Conservation (phyloP, 2,329 filamentous ascomycete genomes). For the Aspergillus sclerotialis region DNA sequence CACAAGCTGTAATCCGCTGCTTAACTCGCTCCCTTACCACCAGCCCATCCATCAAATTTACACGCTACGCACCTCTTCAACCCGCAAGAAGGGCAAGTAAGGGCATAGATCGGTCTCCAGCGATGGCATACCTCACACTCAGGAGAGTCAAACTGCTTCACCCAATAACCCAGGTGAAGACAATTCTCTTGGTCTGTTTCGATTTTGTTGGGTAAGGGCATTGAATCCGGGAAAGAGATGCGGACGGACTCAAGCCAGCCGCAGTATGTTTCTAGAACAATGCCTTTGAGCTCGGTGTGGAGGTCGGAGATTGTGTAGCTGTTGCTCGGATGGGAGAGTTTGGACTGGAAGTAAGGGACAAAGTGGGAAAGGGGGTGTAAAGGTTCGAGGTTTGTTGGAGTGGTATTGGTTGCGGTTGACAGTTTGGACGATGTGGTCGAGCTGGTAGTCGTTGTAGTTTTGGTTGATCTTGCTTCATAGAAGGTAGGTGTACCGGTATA, state of each 20-base stretch:
- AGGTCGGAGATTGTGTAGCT: conserved; percentile 19
- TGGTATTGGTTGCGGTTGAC: no score
- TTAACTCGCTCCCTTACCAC: no score
- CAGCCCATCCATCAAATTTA: conserved; percentile 14
- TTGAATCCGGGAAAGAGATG: conserved; percentile 10
- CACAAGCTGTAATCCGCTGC: no score
- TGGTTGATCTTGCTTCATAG: no score
- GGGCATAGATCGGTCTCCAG: conserved; percentile 21
- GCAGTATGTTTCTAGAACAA: conserved; percentile 21
- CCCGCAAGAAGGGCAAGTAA: conserved; percentile 23
- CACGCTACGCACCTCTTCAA: conserved; percentile 22
- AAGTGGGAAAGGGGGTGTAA: conserved; percentile 11
- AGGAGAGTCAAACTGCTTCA: conserved; percentile 12
- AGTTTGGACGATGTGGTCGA: no score
- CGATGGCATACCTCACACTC: conserved; percentile 20
- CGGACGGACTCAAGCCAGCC: conserved; percentile 18
- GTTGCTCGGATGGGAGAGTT: conserved; percentile 14
- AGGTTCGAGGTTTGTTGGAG: neutral
- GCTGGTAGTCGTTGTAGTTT: no score
- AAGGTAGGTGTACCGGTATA: no score
- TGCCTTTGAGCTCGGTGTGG: conserved; percentile 17
- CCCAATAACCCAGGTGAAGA: conserved; percentile 22
- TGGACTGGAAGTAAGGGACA: conserved; percentile 17
- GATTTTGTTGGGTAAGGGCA: conserved; percentile 1
- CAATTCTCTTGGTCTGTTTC: conserved; percentile 8